A percentile compares a stretch with the other conserved stretches of the same genome.
Conservation (phyloP, 2,329 filamentous ascomycete species). For the Alternaria metachromatica region DNA sequence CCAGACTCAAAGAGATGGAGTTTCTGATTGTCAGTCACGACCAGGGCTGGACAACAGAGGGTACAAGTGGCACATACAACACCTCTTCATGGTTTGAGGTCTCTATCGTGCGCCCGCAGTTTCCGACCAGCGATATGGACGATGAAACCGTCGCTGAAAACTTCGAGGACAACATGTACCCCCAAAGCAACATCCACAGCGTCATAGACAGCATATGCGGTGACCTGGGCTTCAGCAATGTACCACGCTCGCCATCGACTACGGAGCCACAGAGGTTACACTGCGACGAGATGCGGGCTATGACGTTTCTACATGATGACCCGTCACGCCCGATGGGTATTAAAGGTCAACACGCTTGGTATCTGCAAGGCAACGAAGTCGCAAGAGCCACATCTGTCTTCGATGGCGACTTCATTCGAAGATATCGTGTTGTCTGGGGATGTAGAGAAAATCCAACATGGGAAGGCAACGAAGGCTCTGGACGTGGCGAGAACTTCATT, state of each 20-base stretch:
- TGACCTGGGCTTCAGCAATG: background rate
- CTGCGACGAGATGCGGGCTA: constrained; percentile 17
- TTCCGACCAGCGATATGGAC: background rate
- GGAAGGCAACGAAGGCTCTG: constrained; percentile 16
- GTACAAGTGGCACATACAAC: constrained; percentile 14
- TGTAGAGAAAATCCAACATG: constrained; percentile 10
- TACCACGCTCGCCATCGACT: constrained; percentile 7
- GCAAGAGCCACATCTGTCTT: constrained; percentile 17
- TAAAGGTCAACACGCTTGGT: constrained; percentile 27
- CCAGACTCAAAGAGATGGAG: constrained; percentile 21
- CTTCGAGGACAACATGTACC: background rate
- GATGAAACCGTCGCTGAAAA: background rate
- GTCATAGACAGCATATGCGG: background rate
- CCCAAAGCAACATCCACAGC: background rate
- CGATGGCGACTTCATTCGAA: constrained; percentile 18
- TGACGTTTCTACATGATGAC: background rate
- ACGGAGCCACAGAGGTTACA: constrained; percentile 18
- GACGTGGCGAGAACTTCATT: constrained; percentile 21
- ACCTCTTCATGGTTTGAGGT: constrained; percentile 33
- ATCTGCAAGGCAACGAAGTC: constrained; percentile 28
- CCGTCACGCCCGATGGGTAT: background rate
- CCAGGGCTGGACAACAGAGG: constrained; percentile 29
- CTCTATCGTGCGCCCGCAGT: constrained; percentile 10
- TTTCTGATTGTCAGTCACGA: constrained; percentile 28
- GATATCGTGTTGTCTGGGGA: constrained; percentile 22